A percentile compares a stretch with the other conserved stretches of the same genome.
Evolutionary conservation across 2,329 filamentous ascomycete species (phyloP).

Genomic region (Xylaria sp.): DNA sequence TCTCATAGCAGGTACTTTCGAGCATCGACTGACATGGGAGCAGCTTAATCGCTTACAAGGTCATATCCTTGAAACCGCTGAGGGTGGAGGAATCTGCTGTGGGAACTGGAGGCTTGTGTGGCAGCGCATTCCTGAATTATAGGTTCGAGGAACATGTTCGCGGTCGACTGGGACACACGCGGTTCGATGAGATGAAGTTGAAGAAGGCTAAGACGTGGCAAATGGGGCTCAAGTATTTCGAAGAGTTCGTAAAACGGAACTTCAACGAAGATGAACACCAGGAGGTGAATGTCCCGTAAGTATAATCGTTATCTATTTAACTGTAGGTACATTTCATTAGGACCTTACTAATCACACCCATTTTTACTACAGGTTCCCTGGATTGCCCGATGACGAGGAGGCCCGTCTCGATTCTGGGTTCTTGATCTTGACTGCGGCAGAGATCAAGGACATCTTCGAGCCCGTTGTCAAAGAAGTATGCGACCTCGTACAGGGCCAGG

Average conservation of each 20-base stretch:
- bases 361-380: slow-evolving; percentile 62
- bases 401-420: slow-evolving; percentile 78
- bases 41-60: slow-evolving; percentile 79
- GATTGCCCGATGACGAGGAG: slow-evolving; percentile 76
- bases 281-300: slow-evolving; percentile 76
- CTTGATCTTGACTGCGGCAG: slow-evolving; percentile 70
- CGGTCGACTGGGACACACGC: slow-evolving; percentile 66
- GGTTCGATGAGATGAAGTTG: slow-evolving; percentile 76
- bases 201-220: slow-evolving; percentile 83
- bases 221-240: slow-evolving; percentile 79
- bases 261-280: slow-evolving; percentile 80
- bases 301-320: slow-evolving; percentile 24
- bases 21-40: not conserved
- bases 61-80: slow-evolving; percentile 73
- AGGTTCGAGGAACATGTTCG: slow-evolving; percentile 80
- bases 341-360: not conserved
- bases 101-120: slow-evolving; percentile 78
- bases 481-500: slow-evolving; percentile 71
- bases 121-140: slow-evolving; percentile 80
- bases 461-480: slow-evolving; percentile 75
- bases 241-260: slow-evolving; percentile 84
- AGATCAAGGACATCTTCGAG: slow-evolving; percentile 76
- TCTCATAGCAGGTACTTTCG: not conserved
- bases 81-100: slow-evolving; percentile 80
- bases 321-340: not conserved